Conservation (phyloP, 1,139 yeast species). For the Yamadazyma trypodendri region DNA sequence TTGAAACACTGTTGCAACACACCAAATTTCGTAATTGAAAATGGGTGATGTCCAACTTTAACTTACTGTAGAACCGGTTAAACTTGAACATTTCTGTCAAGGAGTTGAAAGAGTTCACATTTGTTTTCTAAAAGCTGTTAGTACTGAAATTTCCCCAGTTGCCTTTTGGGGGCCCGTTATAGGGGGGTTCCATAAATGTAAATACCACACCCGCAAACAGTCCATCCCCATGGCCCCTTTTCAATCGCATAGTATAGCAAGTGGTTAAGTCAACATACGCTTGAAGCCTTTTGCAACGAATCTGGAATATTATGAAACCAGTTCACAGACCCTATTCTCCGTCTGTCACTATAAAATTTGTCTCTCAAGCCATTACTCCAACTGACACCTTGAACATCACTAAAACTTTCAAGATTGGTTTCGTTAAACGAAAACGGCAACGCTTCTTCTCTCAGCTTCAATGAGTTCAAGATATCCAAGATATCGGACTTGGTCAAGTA, state of each 20-base stretch:
- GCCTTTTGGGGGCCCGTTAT: neutral
- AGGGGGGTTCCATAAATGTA: no score
- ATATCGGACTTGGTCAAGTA: constrained; percentile 37
- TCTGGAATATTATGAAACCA: constrained; percentile 43
- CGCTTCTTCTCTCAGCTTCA: constrained; percentile 35
- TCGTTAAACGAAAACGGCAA: constrained; percentile 29
- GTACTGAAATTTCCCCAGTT: constrained; percentile 7
- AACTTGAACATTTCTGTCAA: constrained; percentile 38
- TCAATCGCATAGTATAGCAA: neutral
- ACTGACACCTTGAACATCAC: constrained; percentile 37
- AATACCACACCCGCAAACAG: neutral
- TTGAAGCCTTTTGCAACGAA: constrained; percentile 30
- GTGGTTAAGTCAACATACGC: constrained; percentile 25
- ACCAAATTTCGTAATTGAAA: constrained; percentile 57
- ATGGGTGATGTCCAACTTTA: constrained; percentile 53
- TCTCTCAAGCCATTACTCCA: constrained; percentile 35
- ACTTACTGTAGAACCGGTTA: constrained; percentile 39
- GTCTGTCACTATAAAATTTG: constrained; percentile 34
- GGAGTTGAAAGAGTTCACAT: constrained; percentile 19
- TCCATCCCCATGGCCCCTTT: neutral
- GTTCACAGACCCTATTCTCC: constrained; percentile 32
- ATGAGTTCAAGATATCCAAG: constrained; percentile 32
- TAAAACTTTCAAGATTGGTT: neutral
- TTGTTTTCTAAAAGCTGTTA: constrained; percentile 26
- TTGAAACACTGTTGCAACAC: constrained; percentile 35